Evolutionary conservation across 2,329 filamentous ascomycete genomes (phyloP).

Genomic region (Ceratocystis lukuohia): DNA sequence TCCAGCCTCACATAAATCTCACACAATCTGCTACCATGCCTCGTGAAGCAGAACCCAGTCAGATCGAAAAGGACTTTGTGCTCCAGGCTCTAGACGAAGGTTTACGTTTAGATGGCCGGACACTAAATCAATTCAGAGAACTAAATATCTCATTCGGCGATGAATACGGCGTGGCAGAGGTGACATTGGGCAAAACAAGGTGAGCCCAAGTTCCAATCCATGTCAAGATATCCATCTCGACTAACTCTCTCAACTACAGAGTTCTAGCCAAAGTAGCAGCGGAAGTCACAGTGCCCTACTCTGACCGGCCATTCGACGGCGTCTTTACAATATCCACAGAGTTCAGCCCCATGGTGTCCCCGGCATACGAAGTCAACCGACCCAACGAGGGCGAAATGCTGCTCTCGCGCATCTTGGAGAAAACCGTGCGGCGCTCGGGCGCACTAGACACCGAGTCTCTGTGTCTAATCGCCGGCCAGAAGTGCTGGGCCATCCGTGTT

Average conservation of each 20-base stretch:
- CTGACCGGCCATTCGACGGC: slow-evolving; percentile 88
- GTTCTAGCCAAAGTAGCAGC: slow-evolving; percentile 75
- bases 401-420: slow-evolving; percentile 79
- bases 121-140: slow-evolving; percentile 64
- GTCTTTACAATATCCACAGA: slow-evolving; percentile 87
- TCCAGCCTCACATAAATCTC: slow-evolving; percentile 1
- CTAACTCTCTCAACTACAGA: slow-evolving; percentile 34
- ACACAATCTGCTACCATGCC: slow-evolving; percentile 51
- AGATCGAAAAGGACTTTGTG: slow-evolving; percentile 79
- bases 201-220: slow-evolving; percentile 28
- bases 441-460: slow-evolving; percentile 92
- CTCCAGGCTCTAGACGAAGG: slow-evolving; percentile 68
- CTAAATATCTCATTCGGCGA: slow-evolving; percentile 73
- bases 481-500: slow-evolving; percentile 82
- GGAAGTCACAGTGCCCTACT: slow-evolving; percentile 71
- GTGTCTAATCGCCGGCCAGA: slow-evolving; percentile 79
- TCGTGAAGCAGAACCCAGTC: slow-evolving; percentile 78
- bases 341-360: slow-evolving; percentile 81
- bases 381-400: slow-evolving; percentile 74
- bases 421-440: slow-evolving; percentile 80
- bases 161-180: slow-evolving; percentile 80
- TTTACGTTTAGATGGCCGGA: slow-evolving; percentile 70
- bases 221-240: background rate
- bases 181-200: slow-evolving; percentile 83
- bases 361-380: slow-evolving; percentile 74